Base-by-base conservation (phyloP, 2,329 filamentous ascomycete genomes). In the Penicillium psychrosexuale region DNA sequence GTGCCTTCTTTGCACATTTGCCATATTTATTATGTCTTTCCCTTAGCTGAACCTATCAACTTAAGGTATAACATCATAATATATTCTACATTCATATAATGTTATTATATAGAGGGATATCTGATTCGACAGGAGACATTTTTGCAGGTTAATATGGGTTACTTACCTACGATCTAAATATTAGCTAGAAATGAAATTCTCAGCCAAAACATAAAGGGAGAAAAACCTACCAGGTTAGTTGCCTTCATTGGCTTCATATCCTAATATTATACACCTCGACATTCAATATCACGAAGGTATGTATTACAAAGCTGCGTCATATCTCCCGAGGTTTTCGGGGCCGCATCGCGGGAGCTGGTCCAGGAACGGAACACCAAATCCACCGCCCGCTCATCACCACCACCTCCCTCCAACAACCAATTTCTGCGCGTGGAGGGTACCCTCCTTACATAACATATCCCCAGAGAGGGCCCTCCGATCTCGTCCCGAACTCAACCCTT, bases 381-480 rank as follows among this genome's bases (percentile, higher is more conserved):
- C 47, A 51, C 33, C 34, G 17, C 13, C 22, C 5, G 50, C 33
- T n/a, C 47, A 39, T 47, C 37, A 27, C 15, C 33, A 27, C 12
- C 13, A 28, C 22, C 19, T 45, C 33, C 40, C 24, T 47, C 28
- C 22, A 39, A 39, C 45, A 24, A 22, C 30, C 30, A 34, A 39
- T 40, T 34, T 34, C 28, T 28, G 47, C 40, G 37, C 8, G 30
- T 48, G 27, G 47, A 44, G 50, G 27, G 33, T 33, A 17, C 33
- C 27, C 39, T 50, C 39, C 49, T 19, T 31, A 24, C 22, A n/a
- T 11, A 49, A 27, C 34, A 22, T 42, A 43, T 19, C 9, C 38
- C 51, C 42, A 54, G 48, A 46, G 52, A 55, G 57, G 56, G 45
- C 33, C 56, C 47, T 42, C 51, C 49, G 47, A 46, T 57, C 44